Conservation (phyloP, 1,284 basidiomycete genomes). For the Microstroma glucosiphilum region DNA sequence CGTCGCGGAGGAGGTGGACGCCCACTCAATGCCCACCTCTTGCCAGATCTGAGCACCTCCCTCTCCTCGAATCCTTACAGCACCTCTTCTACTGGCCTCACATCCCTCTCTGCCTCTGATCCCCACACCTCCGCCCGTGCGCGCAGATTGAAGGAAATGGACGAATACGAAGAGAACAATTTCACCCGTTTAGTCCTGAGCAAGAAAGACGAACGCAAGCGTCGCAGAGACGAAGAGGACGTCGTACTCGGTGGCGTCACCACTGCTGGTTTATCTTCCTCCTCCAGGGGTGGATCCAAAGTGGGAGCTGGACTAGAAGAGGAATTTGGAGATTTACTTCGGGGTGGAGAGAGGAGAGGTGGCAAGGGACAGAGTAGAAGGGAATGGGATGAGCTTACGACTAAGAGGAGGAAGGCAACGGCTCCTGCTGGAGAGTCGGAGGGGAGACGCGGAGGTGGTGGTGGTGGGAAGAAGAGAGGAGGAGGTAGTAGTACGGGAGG, state of each 20-base stretch:
- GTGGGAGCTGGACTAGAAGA: constrained; percentile 47
- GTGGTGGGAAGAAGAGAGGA: not conserved
- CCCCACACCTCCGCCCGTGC: constrained; percentile 57
- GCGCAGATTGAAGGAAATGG: constrained; percentile 71
- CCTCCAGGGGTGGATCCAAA: constrained; percentile 24
- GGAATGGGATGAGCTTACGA: not conserved
- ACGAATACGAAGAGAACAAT: constrained; percentile 91
- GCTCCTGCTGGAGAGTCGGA: too few relatives aligned
- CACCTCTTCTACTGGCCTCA: constrained; percentile 37
- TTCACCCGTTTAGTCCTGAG: constrained; percentile 85
- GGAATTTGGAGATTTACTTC: constrained; percentile 47
- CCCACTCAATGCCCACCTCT: constrained; percentile 38
- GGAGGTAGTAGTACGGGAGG: not conserved
- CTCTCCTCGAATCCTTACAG: constrained; percentile 48
- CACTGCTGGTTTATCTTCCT: constrained; percentile 21
- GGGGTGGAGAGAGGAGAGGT: constrained; percentile 15
- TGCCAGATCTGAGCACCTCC: constrained; percentile 41
- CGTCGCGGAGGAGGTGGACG: constrained; percentile 16
- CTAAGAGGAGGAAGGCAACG: not conserved
- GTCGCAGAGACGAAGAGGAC: constrained; percentile 81
- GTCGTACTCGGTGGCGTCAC: constrained; percentile 68
- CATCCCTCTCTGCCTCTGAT: constrained; percentile 20
- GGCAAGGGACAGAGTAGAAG: not conserved
- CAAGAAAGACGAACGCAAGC: constrained; percentile 74
- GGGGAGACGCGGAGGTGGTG: not conserved